Conservation (phyloP, 495 filamentous ascomycete species). For the Penicillium subrubescens region DNA sequence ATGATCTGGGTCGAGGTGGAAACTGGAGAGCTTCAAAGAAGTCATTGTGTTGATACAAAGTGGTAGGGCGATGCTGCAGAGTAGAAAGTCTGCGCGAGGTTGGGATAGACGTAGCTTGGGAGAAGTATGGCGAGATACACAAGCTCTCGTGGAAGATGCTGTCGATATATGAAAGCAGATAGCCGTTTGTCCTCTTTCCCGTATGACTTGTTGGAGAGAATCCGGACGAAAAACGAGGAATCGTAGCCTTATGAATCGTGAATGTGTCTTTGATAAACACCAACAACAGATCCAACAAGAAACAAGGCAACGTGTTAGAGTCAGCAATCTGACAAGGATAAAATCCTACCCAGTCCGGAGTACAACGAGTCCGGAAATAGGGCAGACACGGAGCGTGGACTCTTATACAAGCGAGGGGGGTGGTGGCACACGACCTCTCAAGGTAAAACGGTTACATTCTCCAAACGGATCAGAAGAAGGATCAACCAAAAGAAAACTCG, state of each 20-base stretch:
- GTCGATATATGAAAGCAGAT: not conserved
- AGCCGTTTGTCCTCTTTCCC: not conserved
- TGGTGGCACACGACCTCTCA: slow-evolving; percentile 24
- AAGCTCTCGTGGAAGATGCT: not conserved
- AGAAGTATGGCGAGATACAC: not conserved
- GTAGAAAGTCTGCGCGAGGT: slow-evolving; percentile 1
- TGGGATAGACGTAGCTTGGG: slow-evolving; percentile 8
- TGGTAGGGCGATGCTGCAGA: not conserved
- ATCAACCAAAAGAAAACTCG: not conserved
- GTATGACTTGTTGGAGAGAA: not conserved
- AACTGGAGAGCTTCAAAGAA: slow-evolving; percentile 15
- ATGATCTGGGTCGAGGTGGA: slow-evolving; percentile 38
- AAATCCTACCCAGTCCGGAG: slow-evolving; percentile 26
- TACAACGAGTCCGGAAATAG: slow-evolving; percentile 22
- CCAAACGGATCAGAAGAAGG: not conserved
- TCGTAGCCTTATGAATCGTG: slow-evolving; percentile 14
- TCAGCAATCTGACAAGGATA: slow-evolving; percentile 18
- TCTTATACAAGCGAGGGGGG: slow-evolving; percentile 23
- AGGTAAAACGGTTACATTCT: slow-evolving; percentile 20
- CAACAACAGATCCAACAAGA: slow-evolving; percentile 16
- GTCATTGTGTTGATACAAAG: slow-evolving; percentile 22
- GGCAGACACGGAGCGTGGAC: slow-evolving; percentile 10
- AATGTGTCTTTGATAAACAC: slow-evolving; percentile 3
- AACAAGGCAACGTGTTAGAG: slow-evolving; percentile 14
- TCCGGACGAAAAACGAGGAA: no score